A percentile compares a stretch with the other conserved stretches of the same genome.
Conservation (phyloP, 2,329 filamentous ascomycete genomes). For the Diaporthe citriasiana region DNA sequence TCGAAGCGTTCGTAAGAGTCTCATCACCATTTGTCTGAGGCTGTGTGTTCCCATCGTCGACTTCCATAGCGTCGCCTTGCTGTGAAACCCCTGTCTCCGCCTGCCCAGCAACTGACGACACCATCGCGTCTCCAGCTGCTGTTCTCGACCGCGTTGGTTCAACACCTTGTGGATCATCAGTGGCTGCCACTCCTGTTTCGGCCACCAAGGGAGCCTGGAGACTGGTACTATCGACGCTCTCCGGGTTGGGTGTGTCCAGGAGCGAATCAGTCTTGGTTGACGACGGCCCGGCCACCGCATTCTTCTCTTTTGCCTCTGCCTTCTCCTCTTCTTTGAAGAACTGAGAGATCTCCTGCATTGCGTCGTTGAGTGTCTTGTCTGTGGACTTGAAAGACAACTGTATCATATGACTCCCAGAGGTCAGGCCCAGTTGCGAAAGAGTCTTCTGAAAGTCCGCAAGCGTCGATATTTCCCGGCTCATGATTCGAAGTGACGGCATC, state of each 20-base stretch:
- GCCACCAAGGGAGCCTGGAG: slow-evolving; percentile 24
- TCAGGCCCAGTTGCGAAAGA: slow-evolving; percentile 87
- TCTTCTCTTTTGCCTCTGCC: slow-evolving; percentile 43
- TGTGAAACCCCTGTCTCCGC: slow-evolving; percentile 25
- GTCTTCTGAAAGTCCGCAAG: slow-evolving; percentile 92
- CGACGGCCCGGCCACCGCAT: slow-evolving; percentile 39
- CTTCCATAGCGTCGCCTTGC: slow-evolving; percentile 48
- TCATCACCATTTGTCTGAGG: slow-evolving; percentile 47
- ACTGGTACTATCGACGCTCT: slow-evolving; percentile 9
- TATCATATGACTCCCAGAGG: slow-evolving; percentile 84
- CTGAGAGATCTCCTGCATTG: slow-evolving; percentile 83
- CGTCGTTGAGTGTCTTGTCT: slow-evolving; percentile 84
- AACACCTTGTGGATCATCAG: slow-evolving; percentile 1
- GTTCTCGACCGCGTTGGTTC: not conserved
- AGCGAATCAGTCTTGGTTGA: slow-evolving; percentile 34
- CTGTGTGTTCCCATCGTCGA: slow-evolving; percentile 40
- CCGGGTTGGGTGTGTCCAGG: slow-evolving; percentile 20
- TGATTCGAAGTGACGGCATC: slow-evolving; percentile 85
- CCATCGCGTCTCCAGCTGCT: not conserved
- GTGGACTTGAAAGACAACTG: slow-evolving; percentile 83
- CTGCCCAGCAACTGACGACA: not conserved
- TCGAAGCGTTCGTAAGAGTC: slow-evolving; percentile 41
- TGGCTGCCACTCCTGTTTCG: slow-evolving; percentile 33
- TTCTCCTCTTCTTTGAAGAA: slow-evolving; percentile 74
- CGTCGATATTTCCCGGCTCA: slow-evolving; percentile 82